A percentile compares a stretch with the other conserved stretches of the same genome.
Conservation (phyloP, 2,329 filamentous ascomycete genomes). For the Ophiostoma sp. region DNA sequence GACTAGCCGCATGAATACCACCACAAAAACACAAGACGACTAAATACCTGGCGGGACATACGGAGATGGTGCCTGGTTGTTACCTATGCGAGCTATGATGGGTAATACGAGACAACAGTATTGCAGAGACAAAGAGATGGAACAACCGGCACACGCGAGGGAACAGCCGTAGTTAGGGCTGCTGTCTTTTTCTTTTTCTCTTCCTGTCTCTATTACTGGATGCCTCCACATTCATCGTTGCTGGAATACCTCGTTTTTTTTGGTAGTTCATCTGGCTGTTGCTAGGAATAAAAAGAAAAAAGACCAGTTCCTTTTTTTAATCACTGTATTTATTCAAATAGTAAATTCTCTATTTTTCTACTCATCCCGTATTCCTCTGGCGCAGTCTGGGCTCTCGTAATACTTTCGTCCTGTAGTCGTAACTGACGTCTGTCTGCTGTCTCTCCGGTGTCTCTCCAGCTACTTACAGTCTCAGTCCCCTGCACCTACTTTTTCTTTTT, state of each 20-base stretch:
- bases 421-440: background rate
- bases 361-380: background rate
- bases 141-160: constrained; percentile 2
- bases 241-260: background rate
- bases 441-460: background rate
- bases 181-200: background rate
- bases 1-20: background rate
- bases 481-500: background rate
- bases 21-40: background rate
- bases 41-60: background rate
- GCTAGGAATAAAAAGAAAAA: background rate
- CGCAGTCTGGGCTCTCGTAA: background rate
- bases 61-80: background rate
- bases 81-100: background rate
- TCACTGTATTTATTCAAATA: background rate
- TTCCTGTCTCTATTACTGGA: background rate
- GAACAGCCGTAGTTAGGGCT: constrained; percentile 12
- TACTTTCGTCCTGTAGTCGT: background rate
- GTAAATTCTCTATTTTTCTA: background rate
- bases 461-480: background rate
- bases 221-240: too few species aligned
- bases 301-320: background rate
- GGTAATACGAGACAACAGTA: background rate
- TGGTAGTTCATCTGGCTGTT: background rate
- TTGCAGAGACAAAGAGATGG: background rate